These are phyloP conservation scores for Penicillium canariense DNA, from an alignment of 495 filamentous ascomycete species.

Conservation along the genomic window DNA sequence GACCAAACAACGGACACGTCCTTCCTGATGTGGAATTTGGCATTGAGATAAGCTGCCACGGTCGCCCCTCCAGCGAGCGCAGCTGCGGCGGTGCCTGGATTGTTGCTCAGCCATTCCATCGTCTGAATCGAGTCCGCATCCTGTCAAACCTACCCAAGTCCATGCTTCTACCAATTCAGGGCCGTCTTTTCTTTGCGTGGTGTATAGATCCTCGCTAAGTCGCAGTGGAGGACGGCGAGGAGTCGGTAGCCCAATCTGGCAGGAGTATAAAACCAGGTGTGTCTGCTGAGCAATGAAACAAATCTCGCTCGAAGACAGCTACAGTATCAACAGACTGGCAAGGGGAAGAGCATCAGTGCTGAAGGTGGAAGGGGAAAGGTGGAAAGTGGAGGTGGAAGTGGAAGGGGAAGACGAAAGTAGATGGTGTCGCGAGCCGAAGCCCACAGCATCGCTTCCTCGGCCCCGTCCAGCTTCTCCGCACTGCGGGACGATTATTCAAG, in stretches of 20 bases:
- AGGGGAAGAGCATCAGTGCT: background rate
- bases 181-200: background rate
- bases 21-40: slow-evolving; percentile 63
- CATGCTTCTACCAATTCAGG: background rate
- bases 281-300: background rate
- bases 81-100: slow-evolving; percentile 23
- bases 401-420: background rate
- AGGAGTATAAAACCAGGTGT: too few relatives aligned
- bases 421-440: background rate
- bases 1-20: slow-evolving; percentile 47
- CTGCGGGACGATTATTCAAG: background rate
- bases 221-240: background rate
- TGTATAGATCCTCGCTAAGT: background rate
- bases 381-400: background rate
- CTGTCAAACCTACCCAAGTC: slow-evolving; percentile 15
- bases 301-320: background rate
- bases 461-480: background rate
- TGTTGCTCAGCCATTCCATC: background rate
- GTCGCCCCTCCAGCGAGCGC: slow-evolving; percentile 44
- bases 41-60: slow-evolving; percentile 63
- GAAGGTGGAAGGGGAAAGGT: background rate
- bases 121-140: background rate
- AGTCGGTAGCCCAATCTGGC: background rate
- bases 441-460: background rate
- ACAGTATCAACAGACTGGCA: background rate